A percentile compares a stretch with the other conserved stretches of the same genome.
Evolutionary conservation across 2,329 filamentous ascomycete genomes (phyloP).

Genomic region (Ceratocystis albifundus): DNA sequence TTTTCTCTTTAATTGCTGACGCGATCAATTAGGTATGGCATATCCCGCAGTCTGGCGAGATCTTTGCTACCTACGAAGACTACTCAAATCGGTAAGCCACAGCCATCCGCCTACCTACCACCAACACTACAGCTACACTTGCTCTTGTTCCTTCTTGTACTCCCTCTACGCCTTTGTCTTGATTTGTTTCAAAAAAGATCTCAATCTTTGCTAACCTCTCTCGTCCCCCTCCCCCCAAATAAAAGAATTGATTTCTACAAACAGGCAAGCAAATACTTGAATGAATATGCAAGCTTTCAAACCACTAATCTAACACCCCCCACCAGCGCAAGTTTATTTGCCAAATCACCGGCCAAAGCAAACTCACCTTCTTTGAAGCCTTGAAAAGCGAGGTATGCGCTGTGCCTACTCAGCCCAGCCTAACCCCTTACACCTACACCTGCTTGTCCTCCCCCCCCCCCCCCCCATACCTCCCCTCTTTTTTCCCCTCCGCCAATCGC

Average conservation of each 20-base stretch:
- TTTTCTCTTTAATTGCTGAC: constrained; percentile 21
- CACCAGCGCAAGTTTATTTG: constrained; percentile 76
- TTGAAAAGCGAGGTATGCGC: constrained; percentile 71
- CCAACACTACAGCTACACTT: neutral
- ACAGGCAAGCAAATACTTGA: constrained; percentile 46
- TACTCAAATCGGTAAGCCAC: constrained; percentile 65
- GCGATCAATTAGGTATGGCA: constrained; percentile 62
- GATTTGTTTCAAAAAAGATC: neutral
- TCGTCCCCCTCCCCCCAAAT: constrained; percentile 29
- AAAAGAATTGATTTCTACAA: constrained; percentile 83
- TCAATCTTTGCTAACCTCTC: neutral
- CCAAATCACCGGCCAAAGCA: constrained; percentile 87
- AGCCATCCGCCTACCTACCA: constrained; percentile 8
- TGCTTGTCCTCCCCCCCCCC: no score
- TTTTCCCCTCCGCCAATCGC: constrained; percentile 1
- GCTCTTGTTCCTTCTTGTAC: neutral
- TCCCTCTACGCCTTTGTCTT: constrained; percentile 19
- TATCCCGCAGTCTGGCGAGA: constrained; percentile 78
- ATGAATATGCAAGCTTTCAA: neutral
- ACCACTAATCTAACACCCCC: constrained; percentile 16
- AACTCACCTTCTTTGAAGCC: constrained; percentile 84
- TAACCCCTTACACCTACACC: constrained; percentile 3
- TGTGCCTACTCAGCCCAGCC: constrained; percentile 24
- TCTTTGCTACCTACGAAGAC: constrained; percentile 79
- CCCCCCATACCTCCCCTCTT: no score